Evolutionary conservation across 306 rosid species (phyloP).

Genomic region (Nissolia schottii): DNA sequence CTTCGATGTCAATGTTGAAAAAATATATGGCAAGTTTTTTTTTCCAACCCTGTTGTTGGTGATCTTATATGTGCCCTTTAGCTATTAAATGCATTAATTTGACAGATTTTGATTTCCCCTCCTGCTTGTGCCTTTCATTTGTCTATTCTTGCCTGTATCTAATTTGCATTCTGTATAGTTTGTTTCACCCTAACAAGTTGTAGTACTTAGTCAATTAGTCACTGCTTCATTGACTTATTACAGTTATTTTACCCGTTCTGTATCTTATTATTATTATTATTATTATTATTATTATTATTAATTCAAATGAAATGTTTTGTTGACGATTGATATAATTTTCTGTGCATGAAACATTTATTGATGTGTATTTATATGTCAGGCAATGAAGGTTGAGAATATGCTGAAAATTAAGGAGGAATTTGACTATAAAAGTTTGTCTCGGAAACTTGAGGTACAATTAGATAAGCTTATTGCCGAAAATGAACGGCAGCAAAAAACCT

Average conservation of each 20-base stretch:
- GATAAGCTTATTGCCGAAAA: constrained; percentile 87
- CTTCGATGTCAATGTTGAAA: neutral
- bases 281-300: neutral
- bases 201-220: neutral
- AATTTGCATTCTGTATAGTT: neutral
- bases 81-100: neutral
- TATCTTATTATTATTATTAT: neutral
- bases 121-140: neutral
- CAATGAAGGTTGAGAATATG: constrained; percentile 99
- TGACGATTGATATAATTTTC: neutral
- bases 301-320: constrained; percentile 8
- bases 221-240: neutral
- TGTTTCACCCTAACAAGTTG: neutral
- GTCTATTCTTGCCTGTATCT: neutral
- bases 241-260: neutral
- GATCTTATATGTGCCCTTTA: neutral
- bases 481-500: constrained; percentile 86
- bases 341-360: constrained; percentile 1
- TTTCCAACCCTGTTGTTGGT: neutral
- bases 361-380: constrained; percentile 41
- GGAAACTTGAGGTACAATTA: constrained; percentile 83
- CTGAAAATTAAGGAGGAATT: constrained; percentile 95
- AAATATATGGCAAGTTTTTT: neutral
- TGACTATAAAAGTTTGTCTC: constrained; percentile 92
- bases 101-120: neutral